phyloP scores from a whole-genome alignment of 23 red algal species.

The Gracilaria gracilis region DNA sequence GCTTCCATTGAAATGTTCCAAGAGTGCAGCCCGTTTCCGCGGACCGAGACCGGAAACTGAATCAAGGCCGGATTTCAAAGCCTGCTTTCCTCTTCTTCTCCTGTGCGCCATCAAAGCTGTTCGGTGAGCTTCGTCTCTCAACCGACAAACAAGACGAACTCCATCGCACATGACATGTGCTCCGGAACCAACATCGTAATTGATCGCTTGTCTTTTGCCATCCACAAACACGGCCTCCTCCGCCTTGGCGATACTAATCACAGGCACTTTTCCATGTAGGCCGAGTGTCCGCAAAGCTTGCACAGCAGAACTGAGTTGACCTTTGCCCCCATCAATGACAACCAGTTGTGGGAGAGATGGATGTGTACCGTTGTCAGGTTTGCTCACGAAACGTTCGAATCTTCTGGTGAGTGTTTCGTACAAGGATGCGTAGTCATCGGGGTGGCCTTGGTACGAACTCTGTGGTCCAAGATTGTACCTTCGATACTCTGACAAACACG shows the following conservation, averaged over 20 bases:
- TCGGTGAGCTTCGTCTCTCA: conserved; percentile 84
- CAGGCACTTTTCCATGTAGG: neutral
- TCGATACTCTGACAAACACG: conserved; percentile 62
- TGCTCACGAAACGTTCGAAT: conserved; percentile 12
- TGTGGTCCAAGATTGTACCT: conserved; percentile 33
- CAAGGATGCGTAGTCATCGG: conserved; percentile 72
- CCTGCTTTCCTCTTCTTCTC: conserved; percentile 29
- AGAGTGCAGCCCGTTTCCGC: conserved; percentile 28
- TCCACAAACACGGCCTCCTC: conserved; percentile 67
- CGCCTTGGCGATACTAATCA: conserved; percentile 68
- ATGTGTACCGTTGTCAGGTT: neutral
- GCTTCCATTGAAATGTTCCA: conserved; percentile 69
- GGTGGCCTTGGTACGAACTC: conserved; percentile 28
- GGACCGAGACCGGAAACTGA: conserved; percentile 65
- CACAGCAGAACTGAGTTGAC: conserved; percentile 59
- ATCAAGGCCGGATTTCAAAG: conserved; percentile 59
- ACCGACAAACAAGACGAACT: conserved; percentile 54
- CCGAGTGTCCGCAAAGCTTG: conserved; percentile 43
- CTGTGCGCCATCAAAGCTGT: conserved; percentile 69
- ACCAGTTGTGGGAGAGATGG: conserved; percentile 62
- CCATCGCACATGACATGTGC: conserved; percentile 21
- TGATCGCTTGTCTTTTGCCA: conserved; percentile 26
- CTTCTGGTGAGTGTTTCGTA: conserved; percentile 55
- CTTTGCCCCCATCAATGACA: conserved; percentile 77
- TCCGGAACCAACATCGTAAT: conserved; percentile 31